phyloP scores from a whole-genome alignment of 176 grass and related monocot species.

The Ensete ventricosum region DNA sequence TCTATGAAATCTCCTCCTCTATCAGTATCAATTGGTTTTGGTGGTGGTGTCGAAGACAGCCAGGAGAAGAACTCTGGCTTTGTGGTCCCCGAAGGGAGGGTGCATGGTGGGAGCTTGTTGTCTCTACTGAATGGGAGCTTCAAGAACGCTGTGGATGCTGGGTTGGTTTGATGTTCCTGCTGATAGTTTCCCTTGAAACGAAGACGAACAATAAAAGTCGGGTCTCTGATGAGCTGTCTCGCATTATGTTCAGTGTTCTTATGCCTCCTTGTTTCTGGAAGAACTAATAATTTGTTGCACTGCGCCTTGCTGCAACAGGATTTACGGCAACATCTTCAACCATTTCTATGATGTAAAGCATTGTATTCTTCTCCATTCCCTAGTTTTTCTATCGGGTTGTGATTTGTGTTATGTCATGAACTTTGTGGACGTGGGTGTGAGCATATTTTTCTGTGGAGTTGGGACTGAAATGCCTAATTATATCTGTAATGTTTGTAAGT shows the following conservation, averaged over 20 bases:
- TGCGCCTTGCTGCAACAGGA: background rate
- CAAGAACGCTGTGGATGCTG: conserved; percentile 35
- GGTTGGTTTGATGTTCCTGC: conserved; percentile 14
- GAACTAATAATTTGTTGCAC: background rate
- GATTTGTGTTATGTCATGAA: background rate
- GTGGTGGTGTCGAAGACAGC: conserved; percentile 18
- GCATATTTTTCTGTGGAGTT: background rate
- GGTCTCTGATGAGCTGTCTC: background rate
- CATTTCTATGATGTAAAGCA: background rate
- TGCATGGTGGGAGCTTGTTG: conserved; percentile 64
- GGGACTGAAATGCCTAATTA: background rate
- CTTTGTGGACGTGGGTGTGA: background rate
- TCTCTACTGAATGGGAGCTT: conserved; percentile 51
- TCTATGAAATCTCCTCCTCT: conserved; percentile 43
- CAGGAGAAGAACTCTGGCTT: conserved; percentile 4
- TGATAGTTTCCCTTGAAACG: too few species aligned
- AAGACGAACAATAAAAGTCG: background rate
- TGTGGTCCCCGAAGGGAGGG: conserved; percentile 43
- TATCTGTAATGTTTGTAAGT: background rate
- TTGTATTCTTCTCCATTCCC: background rate
- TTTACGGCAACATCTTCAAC: background rate
- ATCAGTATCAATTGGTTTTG: conserved; percentile 14
- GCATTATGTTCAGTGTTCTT: background rate
- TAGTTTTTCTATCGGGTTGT: background rate
- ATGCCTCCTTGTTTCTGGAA: background rate